A percentile compares a stretch with the other conserved stretches of the same genome.
phyloP scores from a whole-genome alignment of 2,329 filamentous ascomycete genomes.

The Monosporascus sp. region DNA sequence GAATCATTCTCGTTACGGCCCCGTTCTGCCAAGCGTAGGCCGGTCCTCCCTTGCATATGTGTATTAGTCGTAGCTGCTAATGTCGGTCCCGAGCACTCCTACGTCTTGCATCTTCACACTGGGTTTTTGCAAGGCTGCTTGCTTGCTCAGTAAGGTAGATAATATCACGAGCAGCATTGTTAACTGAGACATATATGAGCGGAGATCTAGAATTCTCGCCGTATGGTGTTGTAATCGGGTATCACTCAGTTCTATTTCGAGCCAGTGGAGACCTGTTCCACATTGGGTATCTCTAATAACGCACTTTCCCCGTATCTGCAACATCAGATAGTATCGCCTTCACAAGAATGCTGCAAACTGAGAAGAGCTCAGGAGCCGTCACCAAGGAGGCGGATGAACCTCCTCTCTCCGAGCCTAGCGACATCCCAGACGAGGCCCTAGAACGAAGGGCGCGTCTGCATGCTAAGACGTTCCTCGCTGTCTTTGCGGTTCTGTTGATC shows the following conservation, averaged over 20 bases:
- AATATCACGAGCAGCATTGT: no score
- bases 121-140: no score
- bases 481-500: slow-evolving; percentile 29
- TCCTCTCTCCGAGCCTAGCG: neutral
- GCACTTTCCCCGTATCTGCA: no score
- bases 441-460: slow-evolving; percentile 20
- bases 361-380: neutral
- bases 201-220: no score
- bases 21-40: neutral
- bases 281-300: no score
- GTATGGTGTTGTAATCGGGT: no score
- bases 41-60: neutral
- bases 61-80: neutral
- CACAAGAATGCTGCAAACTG: neutral
- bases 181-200: no score
- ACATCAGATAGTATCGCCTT: neutral
- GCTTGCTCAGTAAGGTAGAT: no score
- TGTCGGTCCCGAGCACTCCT: neutral
- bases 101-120: neutral
- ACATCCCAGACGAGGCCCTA: neutral
- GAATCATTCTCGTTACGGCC: neutral
- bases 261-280: no score
- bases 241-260: no score
- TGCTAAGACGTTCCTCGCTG: slow-evolving; percentile 29
- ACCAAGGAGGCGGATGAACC: neutral